A percentile compares a stretch with the other conserved stretches of the same genome.
Conservation (phyloP, 495 filamentous ascomycete genomes). For the Corynascus novoguineensis region DNA sequence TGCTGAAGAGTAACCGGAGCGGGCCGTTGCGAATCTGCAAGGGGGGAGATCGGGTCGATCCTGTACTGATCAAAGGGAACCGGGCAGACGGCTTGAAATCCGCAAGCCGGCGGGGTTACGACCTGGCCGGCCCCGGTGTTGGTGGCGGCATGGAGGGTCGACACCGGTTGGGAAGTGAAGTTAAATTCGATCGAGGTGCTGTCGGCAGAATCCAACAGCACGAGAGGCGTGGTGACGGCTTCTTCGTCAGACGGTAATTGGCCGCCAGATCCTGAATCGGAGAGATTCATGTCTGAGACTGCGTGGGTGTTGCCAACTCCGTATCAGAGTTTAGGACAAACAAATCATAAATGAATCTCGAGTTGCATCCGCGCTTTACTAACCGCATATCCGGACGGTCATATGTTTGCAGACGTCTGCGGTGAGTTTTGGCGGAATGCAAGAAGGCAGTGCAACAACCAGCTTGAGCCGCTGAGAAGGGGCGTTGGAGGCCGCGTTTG, state of each 20-base stretch:
- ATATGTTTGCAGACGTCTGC: not conserved
- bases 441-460: slow-evolving; percentile 12
- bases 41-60: not conserved
- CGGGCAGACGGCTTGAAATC: not conserved
- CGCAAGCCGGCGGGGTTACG: not conserved
- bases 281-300: slow-evolving; percentile 7
- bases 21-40: not conserved
- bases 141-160: not conserved
- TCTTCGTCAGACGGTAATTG: not conserved
- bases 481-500: slow-evolving; percentile 6
- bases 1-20: not conserved
- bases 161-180: not conserved
- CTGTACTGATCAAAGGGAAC: not conserved
- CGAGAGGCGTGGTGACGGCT: not conserved
- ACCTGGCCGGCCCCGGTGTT: not conserved
- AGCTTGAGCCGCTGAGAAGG: not conserved
- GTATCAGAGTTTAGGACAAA: slow-evolving; percentile 9
- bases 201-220: not conserved
- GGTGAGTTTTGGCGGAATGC: slow-evolving; percentile 7
- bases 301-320: not conserved
- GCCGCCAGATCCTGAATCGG: not conserved
- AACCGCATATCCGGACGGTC: not conserved
- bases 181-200: not conserved
- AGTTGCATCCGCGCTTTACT: slow-evolving; percentile 4
- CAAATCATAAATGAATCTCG: slow-evolving; percentile 6